Evolutionary conservation across 73 alveolate species (phyloP).

Genomic region (Stentor roeselii): DNA sequence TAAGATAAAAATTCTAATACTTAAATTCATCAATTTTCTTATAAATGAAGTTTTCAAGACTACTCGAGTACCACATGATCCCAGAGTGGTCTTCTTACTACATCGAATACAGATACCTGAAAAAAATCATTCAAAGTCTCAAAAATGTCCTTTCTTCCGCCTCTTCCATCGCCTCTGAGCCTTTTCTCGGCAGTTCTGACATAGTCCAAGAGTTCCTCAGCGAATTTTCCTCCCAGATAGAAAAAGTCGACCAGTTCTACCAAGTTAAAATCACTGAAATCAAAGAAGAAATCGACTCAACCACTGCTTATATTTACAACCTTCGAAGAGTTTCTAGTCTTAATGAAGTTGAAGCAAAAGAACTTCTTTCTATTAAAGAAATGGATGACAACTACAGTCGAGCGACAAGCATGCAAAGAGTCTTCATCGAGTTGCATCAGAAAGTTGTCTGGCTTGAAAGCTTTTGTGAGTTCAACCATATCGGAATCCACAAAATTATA

Average conservation of each 20-base stretch:
- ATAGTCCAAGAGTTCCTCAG: neutral
- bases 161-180: neutral
- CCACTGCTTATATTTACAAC: neutral
- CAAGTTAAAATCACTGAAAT: neutral
- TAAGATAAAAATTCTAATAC: too few species aligned
- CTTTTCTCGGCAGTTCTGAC: neutral
- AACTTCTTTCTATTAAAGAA: neutral
- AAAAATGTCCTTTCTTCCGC: neutral
- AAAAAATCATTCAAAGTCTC: neutral
- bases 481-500: neutral
- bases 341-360: neutral
- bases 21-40: too few species aligned
- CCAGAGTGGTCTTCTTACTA: constrained; percentile 24
- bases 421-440: neutral
- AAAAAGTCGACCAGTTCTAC: neutral
- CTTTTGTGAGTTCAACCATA: constrained; percentile 10
- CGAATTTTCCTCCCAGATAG: neutral
- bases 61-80: constrained; percentile 3
- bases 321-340: neutral
- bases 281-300: neutral
- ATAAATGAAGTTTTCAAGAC: neutral
- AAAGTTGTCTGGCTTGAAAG: neutral
- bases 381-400: neutral
- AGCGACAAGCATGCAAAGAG: neutral
- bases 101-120: neutral